phyloP scores from a whole-genome alignment of 176 grass and related monocot genomes.

The Carex scoparia region DNA sequence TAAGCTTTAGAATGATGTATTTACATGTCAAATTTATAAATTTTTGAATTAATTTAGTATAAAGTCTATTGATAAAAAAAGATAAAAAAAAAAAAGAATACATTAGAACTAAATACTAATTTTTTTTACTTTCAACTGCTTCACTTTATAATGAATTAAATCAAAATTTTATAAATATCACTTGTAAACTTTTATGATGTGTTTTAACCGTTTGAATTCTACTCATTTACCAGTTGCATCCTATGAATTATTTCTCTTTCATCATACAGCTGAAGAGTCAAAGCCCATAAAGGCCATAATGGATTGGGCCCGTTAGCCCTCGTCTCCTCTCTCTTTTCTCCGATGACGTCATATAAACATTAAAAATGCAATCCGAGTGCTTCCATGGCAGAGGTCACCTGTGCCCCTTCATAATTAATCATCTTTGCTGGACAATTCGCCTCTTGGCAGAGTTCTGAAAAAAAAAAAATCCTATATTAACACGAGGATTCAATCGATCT shows the following conservation, averaged over 20 bases:
- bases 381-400: background rate
- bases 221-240: too few relatives aligned
- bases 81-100: too few relatives aligned
- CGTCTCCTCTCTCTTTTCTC: background rate
- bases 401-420: background rate
- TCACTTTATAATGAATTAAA: too few relatives aligned
- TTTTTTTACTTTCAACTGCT: too few relatives aligned
- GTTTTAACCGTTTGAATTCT: too few relatives aligned
- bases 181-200: too few relatives aligned
- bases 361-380: background rate
- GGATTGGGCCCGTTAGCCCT: background rate
- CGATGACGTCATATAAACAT: background rate
- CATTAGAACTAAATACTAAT: too few relatives aligned
- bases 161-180: too few relatives aligned
- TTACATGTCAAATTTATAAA: too few relatives aligned
- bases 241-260: background rate
- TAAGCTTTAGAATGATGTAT: too few relatives aligned
- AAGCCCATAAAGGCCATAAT: background rate
- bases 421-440: background rate
- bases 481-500: conserved; percentile 8
- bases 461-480: background rate
- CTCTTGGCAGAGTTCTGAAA: background rate
- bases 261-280: background rate
- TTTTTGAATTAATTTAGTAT: too few relatives aligned
- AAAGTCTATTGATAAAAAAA: too few relatives aligned